Evolutionary conservation across 306 rosid genomes (phyloP).

Genomic region (Mimosa bimucronata): DNA sequence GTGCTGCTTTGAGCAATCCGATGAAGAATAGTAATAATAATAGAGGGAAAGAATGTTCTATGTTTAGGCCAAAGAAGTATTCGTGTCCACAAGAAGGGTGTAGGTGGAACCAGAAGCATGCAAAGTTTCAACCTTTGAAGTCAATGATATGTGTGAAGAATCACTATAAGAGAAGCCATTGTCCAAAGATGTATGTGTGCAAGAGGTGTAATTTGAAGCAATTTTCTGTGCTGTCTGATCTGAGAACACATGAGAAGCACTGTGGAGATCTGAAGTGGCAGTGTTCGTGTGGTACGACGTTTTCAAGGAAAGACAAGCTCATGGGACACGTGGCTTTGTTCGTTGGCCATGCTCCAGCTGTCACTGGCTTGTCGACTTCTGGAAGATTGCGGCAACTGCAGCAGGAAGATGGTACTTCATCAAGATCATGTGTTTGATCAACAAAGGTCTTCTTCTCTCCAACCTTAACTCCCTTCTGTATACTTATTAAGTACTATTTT

Average conservation of each 20-base stretch:
- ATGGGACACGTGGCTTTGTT: constrained; percentile 88
- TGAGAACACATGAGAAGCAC: constrained; percentile 93
- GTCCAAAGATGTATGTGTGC: constrained; percentile 95
- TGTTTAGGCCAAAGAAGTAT: constrained; percentile 56
- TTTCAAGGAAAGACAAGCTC: constrained; percentile 95
- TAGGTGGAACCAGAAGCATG: constrained; percentile 83
- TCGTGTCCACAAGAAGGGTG: constrained; percentile 96
- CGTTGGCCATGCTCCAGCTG: constrained; percentile 62
- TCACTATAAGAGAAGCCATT: constrained; percentile 92
- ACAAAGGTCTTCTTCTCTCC: neutral
- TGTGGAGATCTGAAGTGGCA: constrained; percentile 90
- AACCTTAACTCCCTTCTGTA: neutral
- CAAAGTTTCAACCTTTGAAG: constrained; percentile 86
- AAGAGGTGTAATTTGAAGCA: constrained; percentile 84
- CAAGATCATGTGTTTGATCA: constrained; percentile 19
- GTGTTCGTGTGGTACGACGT: constrained; percentile 90
- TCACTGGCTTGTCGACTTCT: constrained; percentile 16
- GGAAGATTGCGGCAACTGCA: constrained; percentile 24
- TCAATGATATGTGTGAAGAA: constrained; percentile 93
- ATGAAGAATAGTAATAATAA: constrained; percentile 36
- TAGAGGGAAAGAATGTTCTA: constrained; percentile 29
- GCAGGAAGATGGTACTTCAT: constrained; percentile 23
- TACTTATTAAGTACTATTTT: neutral
- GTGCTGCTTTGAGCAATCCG: constrained; percentile 75
- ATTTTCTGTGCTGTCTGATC: constrained; percentile 87